A percentile compares a stretch with the other conserved stretches of the same genome.
phyloP scores from a whole-genome alignment of 768 basidiomycete species.

The Jaapia argillacea region DNA sequence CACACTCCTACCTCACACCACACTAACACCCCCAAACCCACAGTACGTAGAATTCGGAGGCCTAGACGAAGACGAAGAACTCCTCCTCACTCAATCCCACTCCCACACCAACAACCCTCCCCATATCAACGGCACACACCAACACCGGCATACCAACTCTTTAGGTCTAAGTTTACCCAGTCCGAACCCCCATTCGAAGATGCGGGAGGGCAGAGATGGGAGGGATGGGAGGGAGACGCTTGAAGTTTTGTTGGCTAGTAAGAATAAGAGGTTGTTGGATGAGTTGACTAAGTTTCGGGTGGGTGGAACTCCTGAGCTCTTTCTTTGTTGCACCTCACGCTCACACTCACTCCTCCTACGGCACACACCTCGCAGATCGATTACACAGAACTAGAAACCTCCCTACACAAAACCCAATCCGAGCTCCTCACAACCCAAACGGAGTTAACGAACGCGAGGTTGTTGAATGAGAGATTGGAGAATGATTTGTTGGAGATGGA shows the following conservation, averaged over 20 bases:
- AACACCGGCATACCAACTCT: slow-evolving; percentile 27
- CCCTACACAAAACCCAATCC: slow-evolving; percentile 44
- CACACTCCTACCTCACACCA: too few relatives aligned
- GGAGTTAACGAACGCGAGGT: slow-evolving; percentile 70
- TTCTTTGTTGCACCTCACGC: neutral
- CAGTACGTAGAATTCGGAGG: slow-evolving; percentile 97
- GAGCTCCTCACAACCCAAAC: slow-evolving; percentile 46
- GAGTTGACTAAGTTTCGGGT: slow-evolving; percentile 90
- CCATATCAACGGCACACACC: slow-evolving; percentile 11
- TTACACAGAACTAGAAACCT: slow-evolving; percentile 70
- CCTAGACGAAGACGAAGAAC: slow-evolving; percentile 65
- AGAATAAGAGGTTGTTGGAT: slow-evolving; percentile 89
- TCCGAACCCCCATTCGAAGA: slow-evolving; percentile 71
- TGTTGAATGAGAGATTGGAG: slow-evolving; percentile 85
- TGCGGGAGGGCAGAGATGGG: too few relatives aligned
- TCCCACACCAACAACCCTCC: too few relatives aligned
- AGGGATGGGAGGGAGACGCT: slow-evolving; percentile 71
- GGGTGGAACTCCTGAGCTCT: too few relatives aligned
- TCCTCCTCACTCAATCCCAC: too few relatives aligned
- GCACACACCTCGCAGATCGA: slow-evolving; percentile 45
- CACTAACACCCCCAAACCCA: too few relatives aligned
- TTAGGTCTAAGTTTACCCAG: slow-evolving; percentile 61
- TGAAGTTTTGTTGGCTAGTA: slow-evolving; percentile 82
- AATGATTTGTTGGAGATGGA: slow-evolving; percentile 82
- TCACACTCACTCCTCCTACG: neutral